Conservation (phyloP, 2,329 filamentous ascomycete genomes). For the Ascochyta viciae-villosae region DNA sequence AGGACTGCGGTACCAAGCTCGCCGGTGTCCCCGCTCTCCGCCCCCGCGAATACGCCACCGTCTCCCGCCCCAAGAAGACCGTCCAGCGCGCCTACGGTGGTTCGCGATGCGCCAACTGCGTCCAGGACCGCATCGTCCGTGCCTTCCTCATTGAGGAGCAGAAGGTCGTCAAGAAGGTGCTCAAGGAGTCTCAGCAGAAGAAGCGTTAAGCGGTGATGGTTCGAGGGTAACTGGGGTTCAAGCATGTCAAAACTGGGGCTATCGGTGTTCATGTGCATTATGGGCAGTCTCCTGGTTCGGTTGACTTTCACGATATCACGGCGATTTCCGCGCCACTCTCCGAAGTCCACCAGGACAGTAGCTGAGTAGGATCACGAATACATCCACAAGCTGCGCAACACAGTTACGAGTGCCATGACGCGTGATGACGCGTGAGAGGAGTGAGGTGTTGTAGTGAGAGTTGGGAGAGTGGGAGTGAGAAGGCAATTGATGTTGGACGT, state of each 20-base stretch:
- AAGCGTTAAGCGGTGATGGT: slow-evolving; percentile 54
- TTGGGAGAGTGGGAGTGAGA: no score
- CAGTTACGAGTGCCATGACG: slow-evolving; percentile 12
- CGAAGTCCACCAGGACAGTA: slow-evolving; percentile 39
- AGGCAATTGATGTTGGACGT: no score
- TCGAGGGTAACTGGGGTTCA: slow-evolving; percentile 34
- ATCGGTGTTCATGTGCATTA: slow-evolving; percentile 53
- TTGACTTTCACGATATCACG: slow-evolving; percentile 49
- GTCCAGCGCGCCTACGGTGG: slow-evolving; percentile 97
- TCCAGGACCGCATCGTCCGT: slow-evolving; percentile 96
- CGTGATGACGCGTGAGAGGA: not conserved
- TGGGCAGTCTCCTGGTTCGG: slow-evolving; percentile 49
- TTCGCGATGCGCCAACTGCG: slow-evolving; percentile 97
- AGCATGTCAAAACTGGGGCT: slow-evolving; percentile 48
- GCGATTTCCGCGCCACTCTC: slow-evolving; percentile 46
- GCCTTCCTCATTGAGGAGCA: slow-evolving; percentile 99
- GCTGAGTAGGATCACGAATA: slow-evolving; percentile 47
- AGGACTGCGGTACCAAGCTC: slow-evolving; percentile 98
- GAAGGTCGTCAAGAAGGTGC: slow-evolving; percentile 99
- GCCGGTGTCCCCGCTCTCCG: slow-evolving; percentile 97
- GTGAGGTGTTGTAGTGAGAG: no score
- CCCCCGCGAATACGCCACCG: slow-evolving; percentile 94
- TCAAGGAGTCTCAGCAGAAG: slow-evolving; percentile 95
- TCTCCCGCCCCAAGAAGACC: slow-evolving; percentile 99
- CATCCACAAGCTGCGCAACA: slow-evolving; percentile 40